Conservation (phyloP, 805 yeast species). For the Scheffersomyces lignosus region DNA sequence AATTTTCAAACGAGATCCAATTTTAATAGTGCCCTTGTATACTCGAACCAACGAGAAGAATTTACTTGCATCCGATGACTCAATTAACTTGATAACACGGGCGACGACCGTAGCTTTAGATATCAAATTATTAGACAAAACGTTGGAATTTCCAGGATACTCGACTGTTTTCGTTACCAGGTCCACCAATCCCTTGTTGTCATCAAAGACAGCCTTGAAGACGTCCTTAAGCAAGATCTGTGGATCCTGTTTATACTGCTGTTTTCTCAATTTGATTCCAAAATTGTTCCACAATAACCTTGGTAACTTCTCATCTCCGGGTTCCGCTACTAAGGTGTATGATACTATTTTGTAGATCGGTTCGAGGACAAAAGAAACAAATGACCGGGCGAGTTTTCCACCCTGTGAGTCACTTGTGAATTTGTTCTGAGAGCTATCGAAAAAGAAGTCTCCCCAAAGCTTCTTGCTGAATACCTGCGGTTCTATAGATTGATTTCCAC, state of each 20-base stretch:
- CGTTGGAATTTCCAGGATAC: not conserved
- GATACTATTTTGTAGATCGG: slow-evolving; percentile 81
- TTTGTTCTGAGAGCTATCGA: slow-evolving; percentile 38
- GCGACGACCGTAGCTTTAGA: slow-evolving; percentile 18
- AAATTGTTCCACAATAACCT: slow-evolving; percentile 49
- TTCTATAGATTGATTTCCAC: slow-evolving; percentile 2
- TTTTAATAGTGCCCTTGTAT: slow-evolving; percentile 55
- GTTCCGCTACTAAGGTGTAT: slow-evolving; percentile 54
- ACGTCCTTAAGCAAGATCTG: slow-evolving; percentile 57
- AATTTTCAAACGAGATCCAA: slow-evolving; percentile 50
- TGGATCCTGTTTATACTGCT: slow-evolving; percentile 52
- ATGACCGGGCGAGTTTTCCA: slow-evolving; percentile 40
- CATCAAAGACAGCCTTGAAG: slow-evolving; percentile 54
- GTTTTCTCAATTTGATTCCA: slow-evolving; percentile 42
- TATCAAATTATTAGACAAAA: slow-evolving; percentile 6
- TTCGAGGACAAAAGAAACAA: slow-evolving; percentile 64
- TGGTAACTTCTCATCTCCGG: slow-evolving; percentile 37
- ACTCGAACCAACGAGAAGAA: slow-evolving; percentile 64
- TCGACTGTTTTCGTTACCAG: slow-evolving; percentile 23
- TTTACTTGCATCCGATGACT: slow-evolving; percentile 50
- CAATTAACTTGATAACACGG: slow-evolving; percentile 52
- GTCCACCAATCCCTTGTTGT: slow-evolving; percentile 52
- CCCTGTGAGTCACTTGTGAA: slow-evolving; percentile 40
- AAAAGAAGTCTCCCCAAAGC: slow-evolving; percentile 80
- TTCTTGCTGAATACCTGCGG: slow-evolving; percentile 45